These are phyloP conservation scores for Clavaria fumosa DNA, from an alignment of 768 basidiomycete species.

Conservation along the genomic window DNA sequence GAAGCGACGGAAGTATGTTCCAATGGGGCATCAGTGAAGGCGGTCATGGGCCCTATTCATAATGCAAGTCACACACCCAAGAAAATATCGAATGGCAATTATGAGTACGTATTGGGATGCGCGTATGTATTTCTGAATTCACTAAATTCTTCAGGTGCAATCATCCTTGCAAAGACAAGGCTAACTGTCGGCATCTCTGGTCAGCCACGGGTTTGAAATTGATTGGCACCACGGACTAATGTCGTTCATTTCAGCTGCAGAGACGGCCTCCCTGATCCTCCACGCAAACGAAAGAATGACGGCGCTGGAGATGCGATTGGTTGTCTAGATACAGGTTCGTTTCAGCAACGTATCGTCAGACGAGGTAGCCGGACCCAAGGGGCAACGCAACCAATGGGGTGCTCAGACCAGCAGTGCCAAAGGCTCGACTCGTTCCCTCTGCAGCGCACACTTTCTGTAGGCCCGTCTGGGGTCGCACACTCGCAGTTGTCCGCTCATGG, in stretches of 20 bases:
- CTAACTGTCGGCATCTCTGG: constrained; percentile 65
- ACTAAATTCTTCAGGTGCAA: constrained; percentile 43
- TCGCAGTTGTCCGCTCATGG: too few species aligned
- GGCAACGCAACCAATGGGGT: too few species aligned
- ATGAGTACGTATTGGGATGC: constrained; percentile 32
- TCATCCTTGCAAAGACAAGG: constrained; percentile 68
- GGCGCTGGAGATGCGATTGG: too few species aligned
- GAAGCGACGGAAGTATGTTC: not conserved
- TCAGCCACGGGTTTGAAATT: constrained; percentile 16
- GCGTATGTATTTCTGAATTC: not conserved
- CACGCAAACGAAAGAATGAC: too few species aligned
- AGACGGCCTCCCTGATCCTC: constrained; percentile 47
- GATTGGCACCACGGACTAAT: not conserved
- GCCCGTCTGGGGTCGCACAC: too few species aligned
- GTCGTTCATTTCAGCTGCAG: constrained; percentile 41
- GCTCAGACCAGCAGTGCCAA: too few species aligned
- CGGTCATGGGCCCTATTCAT: constrained; percentile 2
- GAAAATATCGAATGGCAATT: constrained; percentile 47
- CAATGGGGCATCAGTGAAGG: not conserved
- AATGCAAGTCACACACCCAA: constrained; percentile 12
- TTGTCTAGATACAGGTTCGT: too few species aligned
- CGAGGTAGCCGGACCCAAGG: too few species aligned
- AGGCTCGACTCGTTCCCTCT: too few species aligned
- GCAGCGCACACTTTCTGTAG: too few species aligned
- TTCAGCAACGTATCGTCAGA: too few species aligned